Percentiles rank a stretch among this genome's conserved stretches.
Evolutionary conservation across 2,329 filamentous ascomycete species (phyloP).

Genomic region (Fusarium goolgardi): DNA sequence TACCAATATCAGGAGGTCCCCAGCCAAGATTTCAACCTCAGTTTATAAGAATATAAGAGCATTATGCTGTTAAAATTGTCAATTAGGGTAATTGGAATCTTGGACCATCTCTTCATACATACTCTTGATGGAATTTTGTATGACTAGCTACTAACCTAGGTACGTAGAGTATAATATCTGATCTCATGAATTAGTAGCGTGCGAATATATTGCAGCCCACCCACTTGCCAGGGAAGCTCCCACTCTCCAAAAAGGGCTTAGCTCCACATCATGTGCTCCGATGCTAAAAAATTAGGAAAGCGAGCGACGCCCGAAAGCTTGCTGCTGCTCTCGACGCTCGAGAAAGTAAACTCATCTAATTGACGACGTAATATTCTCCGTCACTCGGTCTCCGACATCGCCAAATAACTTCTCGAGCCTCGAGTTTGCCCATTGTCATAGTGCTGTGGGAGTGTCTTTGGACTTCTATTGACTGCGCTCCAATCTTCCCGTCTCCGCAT

Average conservation of each 20-base stretch:
- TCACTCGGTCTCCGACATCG: constrained; percentile 22
- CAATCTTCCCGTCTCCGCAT: constrained; percentile 20
- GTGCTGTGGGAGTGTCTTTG: constrained; percentile 21
- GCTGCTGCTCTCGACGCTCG: constrained; percentile 39
- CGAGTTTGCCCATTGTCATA: constrained; percentile 19
- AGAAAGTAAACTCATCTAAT: constrained; percentile 35
- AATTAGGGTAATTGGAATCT: neutral
- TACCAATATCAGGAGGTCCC: neutral
- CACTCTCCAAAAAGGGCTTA: constrained; percentile 36
- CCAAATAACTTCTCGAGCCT: constrained; percentile 14
- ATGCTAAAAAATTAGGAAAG: constrained; percentile 45
- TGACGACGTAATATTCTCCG: constrained; percentile 39
- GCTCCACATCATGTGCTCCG: constrained; percentile 43
- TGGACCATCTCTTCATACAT: neutral
- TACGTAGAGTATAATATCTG: neutral
- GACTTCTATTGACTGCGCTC: constrained; percentile 20
- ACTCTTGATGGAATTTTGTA: neutral
- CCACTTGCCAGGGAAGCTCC: constrained; percentile 23
- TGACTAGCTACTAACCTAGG: neutral
- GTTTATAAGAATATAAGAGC: too few relatives aligned
- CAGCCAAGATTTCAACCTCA: neutral
- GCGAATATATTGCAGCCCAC: neutral
- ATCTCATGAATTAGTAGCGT: neutral
- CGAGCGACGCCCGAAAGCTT: constrained; percentile 45
- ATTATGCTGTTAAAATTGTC: too few relatives aligned